A percentile compares a stretch with the other conserved stretches of the same genome.
phyloP scores from a whole-genome alignment of 177 flowering plant genomes.

The Vitis hybrid region DNA sequence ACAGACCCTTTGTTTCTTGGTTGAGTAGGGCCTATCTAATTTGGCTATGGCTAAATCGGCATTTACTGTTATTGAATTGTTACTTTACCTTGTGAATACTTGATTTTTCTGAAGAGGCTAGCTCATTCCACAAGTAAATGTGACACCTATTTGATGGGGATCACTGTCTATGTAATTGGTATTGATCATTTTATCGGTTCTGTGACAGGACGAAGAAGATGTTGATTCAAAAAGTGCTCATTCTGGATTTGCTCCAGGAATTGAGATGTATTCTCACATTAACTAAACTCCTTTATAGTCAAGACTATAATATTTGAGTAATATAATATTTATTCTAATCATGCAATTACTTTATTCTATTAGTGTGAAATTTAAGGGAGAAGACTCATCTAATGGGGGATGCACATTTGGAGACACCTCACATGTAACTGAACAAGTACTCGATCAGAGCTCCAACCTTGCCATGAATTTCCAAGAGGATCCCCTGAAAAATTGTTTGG shows the following conservation, averaged over 20 bases:
- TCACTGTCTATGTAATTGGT: not conserved
- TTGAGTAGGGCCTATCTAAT: no score
- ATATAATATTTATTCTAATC: conserved; percentile 3
- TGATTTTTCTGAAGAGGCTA: no score
- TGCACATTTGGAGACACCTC: conserved; percentile 4
- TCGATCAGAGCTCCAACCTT: conserved; percentile 1
- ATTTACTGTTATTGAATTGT: no score
- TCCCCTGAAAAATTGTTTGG: not conserved
- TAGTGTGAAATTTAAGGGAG: conserved; percentile 5
- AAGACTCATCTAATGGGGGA: not conserved
- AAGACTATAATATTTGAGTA: not conserved
- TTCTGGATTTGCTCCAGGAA: not conserved
- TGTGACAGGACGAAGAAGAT: conserved; percentile 8
- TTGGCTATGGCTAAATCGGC: no score
- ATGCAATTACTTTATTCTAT: not conserved
- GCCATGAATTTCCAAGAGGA: conserved; percentile 1
- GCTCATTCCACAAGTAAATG: no score
- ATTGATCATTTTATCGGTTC: conserved; percentile 2
- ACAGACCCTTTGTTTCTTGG: no score
- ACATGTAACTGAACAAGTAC: conserved; percentile 9
- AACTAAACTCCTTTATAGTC: not conserved
- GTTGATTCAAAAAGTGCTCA: not conserved
- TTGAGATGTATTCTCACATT: conserved; percentile 5
- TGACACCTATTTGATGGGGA: no score
- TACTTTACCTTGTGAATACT: no score